Conservation (phyloP, 139 green algal genomes). For the Zygnema circumcarinatum region DNA sequence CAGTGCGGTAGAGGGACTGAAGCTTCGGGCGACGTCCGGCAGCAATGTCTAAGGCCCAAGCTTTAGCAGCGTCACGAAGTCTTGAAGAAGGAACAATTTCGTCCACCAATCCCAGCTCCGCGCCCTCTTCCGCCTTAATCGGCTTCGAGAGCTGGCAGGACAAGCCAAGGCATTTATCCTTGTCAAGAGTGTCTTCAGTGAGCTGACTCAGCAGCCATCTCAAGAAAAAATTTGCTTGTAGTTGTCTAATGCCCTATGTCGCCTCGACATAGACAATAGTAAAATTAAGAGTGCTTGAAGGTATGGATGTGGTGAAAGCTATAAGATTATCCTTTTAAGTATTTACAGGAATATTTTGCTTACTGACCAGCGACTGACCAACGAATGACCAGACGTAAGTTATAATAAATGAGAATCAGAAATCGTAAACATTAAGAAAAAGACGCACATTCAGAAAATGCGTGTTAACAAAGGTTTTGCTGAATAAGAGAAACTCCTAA, state of each 20-base stretch:
- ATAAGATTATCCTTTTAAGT: no score
- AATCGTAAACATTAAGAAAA: no score
- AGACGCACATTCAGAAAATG: no score
- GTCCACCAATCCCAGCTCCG: constrained; percentile 90
- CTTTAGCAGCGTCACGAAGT: constrained; percentile 71
- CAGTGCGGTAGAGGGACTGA: constrained; percentile 64
- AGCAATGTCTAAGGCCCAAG: constrained; percentile 85
- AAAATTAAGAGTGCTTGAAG: no score
- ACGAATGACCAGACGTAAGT: no score
- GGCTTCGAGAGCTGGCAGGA: constrained; percentile 71
- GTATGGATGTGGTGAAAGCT: no score
- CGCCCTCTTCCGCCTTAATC: constrained; percentile 67
- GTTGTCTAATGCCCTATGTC: neutral
- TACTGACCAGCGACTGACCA: no score
- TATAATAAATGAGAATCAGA: no score
- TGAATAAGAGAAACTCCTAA: no score
- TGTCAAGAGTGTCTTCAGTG: neutral
- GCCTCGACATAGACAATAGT: neutral
- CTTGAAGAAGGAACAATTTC: constrained; percentile 71
- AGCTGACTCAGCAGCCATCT: neutral
- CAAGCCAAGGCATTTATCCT: no score
- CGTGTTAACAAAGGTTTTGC: no score
- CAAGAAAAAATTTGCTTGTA: neutral
- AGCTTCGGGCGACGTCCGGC: constrained; percentile 63
- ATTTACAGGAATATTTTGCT: no score